Conservation (phyloP, 768 basidiomycete genomes). For the Suillus lakei region DNA sequence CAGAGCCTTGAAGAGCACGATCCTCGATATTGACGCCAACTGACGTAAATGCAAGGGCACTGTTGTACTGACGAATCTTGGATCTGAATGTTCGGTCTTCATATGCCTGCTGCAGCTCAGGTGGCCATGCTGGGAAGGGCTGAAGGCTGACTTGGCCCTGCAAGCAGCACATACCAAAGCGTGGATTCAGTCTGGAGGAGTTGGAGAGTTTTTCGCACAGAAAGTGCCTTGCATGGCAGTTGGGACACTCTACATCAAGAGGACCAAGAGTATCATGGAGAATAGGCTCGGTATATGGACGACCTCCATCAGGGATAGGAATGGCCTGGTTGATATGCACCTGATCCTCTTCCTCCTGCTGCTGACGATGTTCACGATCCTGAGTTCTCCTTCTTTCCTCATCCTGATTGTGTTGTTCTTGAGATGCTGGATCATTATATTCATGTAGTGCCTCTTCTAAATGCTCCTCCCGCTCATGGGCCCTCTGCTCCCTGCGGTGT, state of each 20-base stretch:
- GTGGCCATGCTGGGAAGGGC: slow-evolving; percentile 24
- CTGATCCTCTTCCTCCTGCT: not conserved
- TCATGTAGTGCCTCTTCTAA: not conserved
- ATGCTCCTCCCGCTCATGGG: not conserved
- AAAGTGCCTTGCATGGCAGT: slow-evolving; percentile 27
- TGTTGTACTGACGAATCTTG: slow-evolving; percentile 47
- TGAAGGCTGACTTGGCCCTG: slow-evolving; percentile 30
- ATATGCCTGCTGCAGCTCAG: slow-evolving; percentile 14
- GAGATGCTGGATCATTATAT: too few species aligned
- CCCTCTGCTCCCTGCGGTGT: not conserved
- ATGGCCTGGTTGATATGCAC: not conserved
- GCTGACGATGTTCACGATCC: too few species aligned
- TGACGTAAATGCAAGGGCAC: slow-evolving; percentile 45
- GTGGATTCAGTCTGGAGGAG: not conserved
- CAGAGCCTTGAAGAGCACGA: slow-evolving; percentile 31
- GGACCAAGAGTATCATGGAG: slow-evolving; percentile 5
- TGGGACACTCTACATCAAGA: slow-evolving; percentile 14
- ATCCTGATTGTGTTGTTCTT: too few species aligned
- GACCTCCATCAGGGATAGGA: not conserved
- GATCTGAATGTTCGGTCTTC: slow-evolving; percentile 32
- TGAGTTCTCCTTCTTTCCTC: too few species aligned
- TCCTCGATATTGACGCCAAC: slow-evolving; percentile 37
- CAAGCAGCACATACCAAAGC: slow-evolving; percentile 36
- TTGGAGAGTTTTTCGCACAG: slow-evolving; percentile 14
- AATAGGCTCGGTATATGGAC: slow-evolving; percentile 19